Evolutionary conservation across 1,284 basidiomycete genomes (phyloP).

Genomic region (Filobasidium uniguttulatum): DNA sequence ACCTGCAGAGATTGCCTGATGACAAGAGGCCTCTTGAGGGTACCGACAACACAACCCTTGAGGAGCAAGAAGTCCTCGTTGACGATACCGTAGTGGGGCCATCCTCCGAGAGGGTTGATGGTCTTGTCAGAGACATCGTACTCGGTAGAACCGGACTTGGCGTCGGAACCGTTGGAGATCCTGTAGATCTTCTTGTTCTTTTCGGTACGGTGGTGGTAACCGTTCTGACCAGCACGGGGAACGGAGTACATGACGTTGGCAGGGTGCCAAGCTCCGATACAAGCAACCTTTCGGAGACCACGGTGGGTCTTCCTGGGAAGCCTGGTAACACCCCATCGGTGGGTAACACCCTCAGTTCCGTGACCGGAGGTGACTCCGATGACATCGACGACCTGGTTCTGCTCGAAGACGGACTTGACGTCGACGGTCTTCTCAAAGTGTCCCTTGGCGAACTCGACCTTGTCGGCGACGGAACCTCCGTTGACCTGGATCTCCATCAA

Average conservation of each 20-base stretch:
- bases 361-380: slow-evolving; percentile 99
- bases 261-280: slow-evolving; percentile 99
- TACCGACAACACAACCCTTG: slow-evolving; percentile 86
- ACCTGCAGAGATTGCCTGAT: slow-evolving; percentile 39
- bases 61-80: slow-evolving; percentile 97
- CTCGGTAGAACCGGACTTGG: slow-evolving; percentile 80
- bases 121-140: slow-evolving; percentile 84
- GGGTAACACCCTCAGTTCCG: slow-evolving; percentile 98
- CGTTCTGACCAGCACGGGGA: slow-evolving; percentile 90
- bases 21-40: slow-evolving; percentile 95
- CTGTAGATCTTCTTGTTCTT: slow-evolving; percentile 99
- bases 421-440: slow-evolving; percentile 97
- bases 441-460: slow-evolving; percentile 90
- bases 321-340: slow-evolving; percentile 99
- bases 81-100: slow-evolving; percentile 93
- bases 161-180: slow-evolving; percentile 68
- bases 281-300: slow-evolving; percentile 90
- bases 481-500: slow-evolving; percentile 99
- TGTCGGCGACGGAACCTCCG: slow-evolving; percentile 91
- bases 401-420: slow-evolving; percentile 75
- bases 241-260: slow-evolving; percentile 99
- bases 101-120: slow-evolving; percentile 98
- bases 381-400: slow-evolving; percentile 92
- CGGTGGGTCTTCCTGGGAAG: slow-evolving; percentile 95
- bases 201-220: slow-evolving; percentile 97